Evolutionary conservation across 2,329 filamentous ascomycete genomes (phyloP).

Genomic region (Chaetomium sp.): DNA sequence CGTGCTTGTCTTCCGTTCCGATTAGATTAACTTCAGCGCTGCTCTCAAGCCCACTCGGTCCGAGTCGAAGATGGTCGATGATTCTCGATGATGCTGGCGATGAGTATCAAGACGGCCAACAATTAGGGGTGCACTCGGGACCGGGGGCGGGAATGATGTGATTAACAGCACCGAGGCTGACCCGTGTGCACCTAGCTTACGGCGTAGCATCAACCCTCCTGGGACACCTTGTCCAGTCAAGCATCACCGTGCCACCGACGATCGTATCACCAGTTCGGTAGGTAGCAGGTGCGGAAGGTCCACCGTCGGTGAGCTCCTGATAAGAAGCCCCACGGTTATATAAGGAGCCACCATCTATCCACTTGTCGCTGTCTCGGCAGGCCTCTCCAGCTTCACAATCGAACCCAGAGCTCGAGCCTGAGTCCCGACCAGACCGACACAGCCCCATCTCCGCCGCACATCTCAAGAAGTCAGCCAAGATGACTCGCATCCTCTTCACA

Average conservation of each 20-base stretch:
- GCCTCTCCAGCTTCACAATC: not conserved
- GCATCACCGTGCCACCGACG: not conserved
- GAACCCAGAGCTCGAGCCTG: not conserved
- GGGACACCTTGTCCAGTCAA: not conserved
- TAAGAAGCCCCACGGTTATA: not conserved
- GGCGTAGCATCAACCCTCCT: slow-evolving; percentile 7
- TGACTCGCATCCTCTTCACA: slow-evolving; percentile 33
- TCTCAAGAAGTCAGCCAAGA: slow-evolving; percentile 21
- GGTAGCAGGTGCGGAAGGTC: not conserved
- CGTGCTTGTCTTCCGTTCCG: not conserved
- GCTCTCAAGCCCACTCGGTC: not conserved
- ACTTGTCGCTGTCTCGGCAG: not conserved
- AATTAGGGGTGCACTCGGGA: not conserved
- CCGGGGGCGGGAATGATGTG: not conserved
- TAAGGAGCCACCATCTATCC: not conserved
- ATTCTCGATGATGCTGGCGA: not conserved
- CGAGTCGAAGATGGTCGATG: no score
- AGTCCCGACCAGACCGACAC: not conserved
- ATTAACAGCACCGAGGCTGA: not conserved
- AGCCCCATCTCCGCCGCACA: not conserved
- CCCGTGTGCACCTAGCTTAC: not conserved
- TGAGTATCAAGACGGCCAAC: not conserved
- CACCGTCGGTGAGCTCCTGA: not conserved
- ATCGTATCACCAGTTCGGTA: not conserved
- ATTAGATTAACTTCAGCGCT: slow-evolving; percentile 4